Percentiles rank a stretch among this genome's conserved stretches.
Evolutionary conservation across 306 rosid genomes (phyloP).

Genomic region (Vigna angularis): DNA sequence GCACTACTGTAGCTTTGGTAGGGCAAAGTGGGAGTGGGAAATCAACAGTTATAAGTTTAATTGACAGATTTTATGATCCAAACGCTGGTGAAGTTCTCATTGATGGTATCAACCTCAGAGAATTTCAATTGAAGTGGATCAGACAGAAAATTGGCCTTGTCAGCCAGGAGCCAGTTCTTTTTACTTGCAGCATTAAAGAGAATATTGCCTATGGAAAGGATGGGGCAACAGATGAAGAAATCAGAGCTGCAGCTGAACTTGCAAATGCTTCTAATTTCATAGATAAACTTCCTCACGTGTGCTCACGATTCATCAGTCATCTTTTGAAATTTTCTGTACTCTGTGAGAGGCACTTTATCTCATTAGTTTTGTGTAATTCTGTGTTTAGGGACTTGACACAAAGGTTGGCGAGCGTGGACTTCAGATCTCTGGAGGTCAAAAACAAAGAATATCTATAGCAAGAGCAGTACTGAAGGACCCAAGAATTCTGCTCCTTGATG

Average conservation of each 20-base stretch:
- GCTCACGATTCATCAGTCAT: conserved; percentile 15
- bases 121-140: conserved; percentile 79
- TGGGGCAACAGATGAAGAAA: conserved; percentile 71
- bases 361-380: neutral
- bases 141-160: conserved; percentile 80
- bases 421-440: conserved; percentile 79
- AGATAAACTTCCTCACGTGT: conserved; percentile 75
- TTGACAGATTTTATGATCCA: conserved; percentile 91
- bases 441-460: conserved; percentile 69
- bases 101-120: conserved; percentile 72
- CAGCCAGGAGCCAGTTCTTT: conserved; percentile 83
- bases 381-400: conserved; percentile 58
- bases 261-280: conserved; percentile 83
- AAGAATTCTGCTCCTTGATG: conserved; percentile 68
- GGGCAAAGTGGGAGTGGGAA: conserved; percentile 95
- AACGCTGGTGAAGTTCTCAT: conserved; percentile 78
- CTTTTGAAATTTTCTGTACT: neutral
- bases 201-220: conserved; percentile 83
- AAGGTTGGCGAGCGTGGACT: conserved; percentile 84
- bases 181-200: conserved; percentile 73
- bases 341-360: neutral
- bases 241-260: conserved; percentile 69
- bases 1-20: conserved; percentile 76
- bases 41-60: conserved; percentile 75
- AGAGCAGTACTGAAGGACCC: conserved; percentile 77